phyloP scores from a whole-genome alignment of 2,329 filamentous ascomycete genomes.

The Aspergillus chevalieri region DNA sequence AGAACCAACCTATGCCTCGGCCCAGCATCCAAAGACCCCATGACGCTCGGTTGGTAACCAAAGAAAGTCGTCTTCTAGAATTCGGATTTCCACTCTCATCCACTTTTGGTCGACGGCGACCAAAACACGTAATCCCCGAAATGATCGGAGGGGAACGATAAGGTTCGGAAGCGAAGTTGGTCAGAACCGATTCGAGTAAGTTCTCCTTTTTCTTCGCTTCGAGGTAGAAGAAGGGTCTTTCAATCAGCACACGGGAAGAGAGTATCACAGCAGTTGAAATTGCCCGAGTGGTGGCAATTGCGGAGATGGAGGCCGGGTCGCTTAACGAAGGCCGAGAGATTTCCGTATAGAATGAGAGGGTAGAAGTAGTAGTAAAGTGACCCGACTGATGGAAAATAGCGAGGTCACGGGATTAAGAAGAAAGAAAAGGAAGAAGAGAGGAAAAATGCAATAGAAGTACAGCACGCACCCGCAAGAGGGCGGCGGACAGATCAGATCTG shows the following conservation, averaged over 20 bases:
- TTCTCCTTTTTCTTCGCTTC: too few species aligned
- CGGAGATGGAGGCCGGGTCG: too few species aligned
- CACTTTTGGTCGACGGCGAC: constrained; percentile 4
- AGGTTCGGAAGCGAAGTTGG: too few species aligned
- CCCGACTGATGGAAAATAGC: neutral
- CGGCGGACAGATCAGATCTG: constrained; percentile 25
- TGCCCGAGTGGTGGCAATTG: too few species aligned
- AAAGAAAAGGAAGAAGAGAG: neutral
- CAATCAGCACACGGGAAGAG: too few species aligned
- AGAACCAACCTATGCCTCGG: constrained; percentile 31
- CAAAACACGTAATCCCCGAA: neutral
- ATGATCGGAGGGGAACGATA: neutral
- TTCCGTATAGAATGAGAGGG: neutral
- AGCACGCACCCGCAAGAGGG: constrained; percentile 15
- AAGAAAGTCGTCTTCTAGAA: neutral
- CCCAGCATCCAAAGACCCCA: constrained; percentile 35
- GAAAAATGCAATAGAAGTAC: constrained; percentile 7
- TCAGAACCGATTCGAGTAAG: too few species aligned
- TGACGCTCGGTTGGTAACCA: constrained; percentile 19
- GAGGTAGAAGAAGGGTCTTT: too few species aligned
- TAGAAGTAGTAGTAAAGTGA: neutral
- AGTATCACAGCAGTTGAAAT: too few species aligned
- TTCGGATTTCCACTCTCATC: constrained; percentile 7
- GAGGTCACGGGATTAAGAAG: too few species aligned
- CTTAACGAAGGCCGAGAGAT: too few species aligned